A percentile compares a stretch with the other conserved stretches of the same genome.
Evolutionary conservation across 2,329 filamentous ascomycete species (phyloP).

Genomic region (Ustilaginoidea virens): DNA sequence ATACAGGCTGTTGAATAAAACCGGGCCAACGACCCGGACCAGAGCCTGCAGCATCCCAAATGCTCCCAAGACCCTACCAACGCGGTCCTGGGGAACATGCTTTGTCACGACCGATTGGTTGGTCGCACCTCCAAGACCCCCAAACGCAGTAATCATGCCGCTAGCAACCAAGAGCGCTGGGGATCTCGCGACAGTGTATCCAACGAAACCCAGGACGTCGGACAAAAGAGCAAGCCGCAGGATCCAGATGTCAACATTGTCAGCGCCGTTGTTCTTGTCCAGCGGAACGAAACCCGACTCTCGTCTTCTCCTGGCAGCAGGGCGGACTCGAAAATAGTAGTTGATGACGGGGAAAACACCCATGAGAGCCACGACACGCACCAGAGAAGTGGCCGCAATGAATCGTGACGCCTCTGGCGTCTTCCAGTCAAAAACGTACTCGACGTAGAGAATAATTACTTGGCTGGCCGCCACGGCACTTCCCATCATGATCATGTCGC

Average conservation of each 20-base stretch:
- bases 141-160: slow-evolving; percentile 59
- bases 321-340: slow-evolving; percentile 50
- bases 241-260: slow-evolving; percentile 60
- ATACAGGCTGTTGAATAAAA: slow-evolving; percentile 77
- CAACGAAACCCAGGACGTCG: slow-evolving; percentile 60
- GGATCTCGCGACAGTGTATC: slow-evolving; percentile 52
- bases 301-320: slow-evolving; percentile 26
- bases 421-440: slow-evolving; percentile 68
- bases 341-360: slow-evolving; percentile 62
- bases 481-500: slow-evolving; percentile 72
- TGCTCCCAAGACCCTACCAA: slow-evolving; percentile 80
- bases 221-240: slow-evolving; percentile 62
- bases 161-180: slow-evolving; percentile 52
- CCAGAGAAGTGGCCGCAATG: slow-evolving; percentile 62
- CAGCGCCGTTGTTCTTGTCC: slow-evolving; percentile 52
- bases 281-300: slow-evolving; percentile 18
- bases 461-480: slow-evolving; percentile 66
- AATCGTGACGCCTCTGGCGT: slow-evolving; percentile 68
- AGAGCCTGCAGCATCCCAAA: slow-evolving; percentile 75
- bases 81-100: slow-evolving; percentile 67
- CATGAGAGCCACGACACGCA: slow-evolving; percentile 62
- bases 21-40: slow-evolving; percentile 61
- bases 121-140: slow-evolving; percentile 74
- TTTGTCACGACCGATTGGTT: slow-evolving; percentile 78
- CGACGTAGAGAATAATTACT: slow-evolving; percentile 73